Base-by-base conservation (phyloP, 2,329 filamentous ascomycete genomes). In the Neurospora sp. region DNA sequence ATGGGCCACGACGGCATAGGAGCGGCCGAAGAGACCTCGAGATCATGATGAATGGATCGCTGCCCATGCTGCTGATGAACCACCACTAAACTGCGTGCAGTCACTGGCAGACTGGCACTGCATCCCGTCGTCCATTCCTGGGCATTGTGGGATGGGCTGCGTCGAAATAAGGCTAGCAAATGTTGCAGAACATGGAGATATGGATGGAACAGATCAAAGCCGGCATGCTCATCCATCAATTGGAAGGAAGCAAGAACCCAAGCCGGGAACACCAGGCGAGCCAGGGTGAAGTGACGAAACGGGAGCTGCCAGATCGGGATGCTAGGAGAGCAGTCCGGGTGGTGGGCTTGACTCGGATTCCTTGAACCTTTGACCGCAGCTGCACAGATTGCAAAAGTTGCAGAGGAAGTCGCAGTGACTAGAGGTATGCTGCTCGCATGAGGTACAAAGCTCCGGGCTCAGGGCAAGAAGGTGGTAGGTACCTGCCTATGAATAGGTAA, bases 251-350 rank as follows among this genome's bases (percentile, higher is more conserved):
- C 42, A 36, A 38, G 46, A 52, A n/a, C 67, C 68, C 67, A 66
- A 46, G 52, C 42, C 38, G 67, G 68, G 62, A 69, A 69, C 62
- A 67, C 62, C 38, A 69, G 52, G 62, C 68, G n/a, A 69, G 43
- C 28, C 58, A n/a, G 62, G 38, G 46, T 67, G 52, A 69, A 72
- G 72, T 75, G 74, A 75, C 74, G 73, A 75, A 74, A 74, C 71
- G 67, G 69, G 71, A 70, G 69, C 36, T 66, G 43, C 71, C 72
- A 70, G 72, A 74, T 74, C 71, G 71, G 72, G 73, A 72, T 71
- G 71, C 28, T 36, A 10, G 7, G 52, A 36, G 52, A 36, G 28
- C 52, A 58, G 52, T 28, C 23, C 23, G 4, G 7, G 52, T 62
- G 52, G 28, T 33, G 52, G 28, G 28, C 23, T 17, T 13, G 5